phyloP scores from a whole-genome alignment of 306 rosid genomes.

The Bauhinia variegata region DNA sequence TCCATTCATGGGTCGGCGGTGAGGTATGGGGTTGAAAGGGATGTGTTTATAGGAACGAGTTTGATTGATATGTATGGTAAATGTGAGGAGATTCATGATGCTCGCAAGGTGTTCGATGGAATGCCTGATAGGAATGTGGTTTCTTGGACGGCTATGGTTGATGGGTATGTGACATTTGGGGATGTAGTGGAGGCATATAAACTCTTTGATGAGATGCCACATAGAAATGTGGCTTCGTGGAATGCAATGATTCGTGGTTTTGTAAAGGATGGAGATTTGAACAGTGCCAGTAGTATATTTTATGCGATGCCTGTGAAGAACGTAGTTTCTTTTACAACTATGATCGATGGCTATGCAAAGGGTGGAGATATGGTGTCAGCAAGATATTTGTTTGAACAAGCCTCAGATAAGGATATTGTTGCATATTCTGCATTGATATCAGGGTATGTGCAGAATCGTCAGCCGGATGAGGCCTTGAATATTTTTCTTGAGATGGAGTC shows the following conservation, averaged over 20 bases:
- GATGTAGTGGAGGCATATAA: constrained; percentile 47
- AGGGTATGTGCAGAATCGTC: constrained; percentile 74
- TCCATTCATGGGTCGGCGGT: constrained; percentile 64
- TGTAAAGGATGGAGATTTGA: constrained; percentile 61
- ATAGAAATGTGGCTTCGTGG: constrained; percentile 49
- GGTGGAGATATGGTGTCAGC: constrained; percentile 69
- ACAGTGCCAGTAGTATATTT: constrained; percentile 54
- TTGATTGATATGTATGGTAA: constrained; percentile 78
- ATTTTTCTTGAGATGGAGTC: constrained; percentile 65
- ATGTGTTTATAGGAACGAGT: constrained; percentile 63
- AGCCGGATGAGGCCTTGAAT: constrained; percentile 54
- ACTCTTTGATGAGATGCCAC: constrained; percentile 50
- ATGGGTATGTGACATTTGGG: constrained; percentile 49
- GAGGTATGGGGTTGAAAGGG: constrained; percentile 58
- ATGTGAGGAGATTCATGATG: constrained; percentile 48
- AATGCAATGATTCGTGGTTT: constrained; percentile 57
- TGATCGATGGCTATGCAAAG: constrained; percentile 86
- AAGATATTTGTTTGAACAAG: constrained; percentile 59
- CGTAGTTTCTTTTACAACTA: constrained; percentile 66
- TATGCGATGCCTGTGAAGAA: constrained; percentile 72
- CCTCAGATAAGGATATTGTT: constrained; percentile 55
- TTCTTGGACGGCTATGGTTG: constrained; percentile 61
- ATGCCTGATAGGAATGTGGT: constrained; percentile 51
- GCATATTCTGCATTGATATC: constrained; percentile 75
- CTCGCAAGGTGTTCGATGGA: constrained; percentile 66